phyloP scores from a whole-genome alignment of 768 basidiomycete species.

The Rhodotorula graminis region DNA sequence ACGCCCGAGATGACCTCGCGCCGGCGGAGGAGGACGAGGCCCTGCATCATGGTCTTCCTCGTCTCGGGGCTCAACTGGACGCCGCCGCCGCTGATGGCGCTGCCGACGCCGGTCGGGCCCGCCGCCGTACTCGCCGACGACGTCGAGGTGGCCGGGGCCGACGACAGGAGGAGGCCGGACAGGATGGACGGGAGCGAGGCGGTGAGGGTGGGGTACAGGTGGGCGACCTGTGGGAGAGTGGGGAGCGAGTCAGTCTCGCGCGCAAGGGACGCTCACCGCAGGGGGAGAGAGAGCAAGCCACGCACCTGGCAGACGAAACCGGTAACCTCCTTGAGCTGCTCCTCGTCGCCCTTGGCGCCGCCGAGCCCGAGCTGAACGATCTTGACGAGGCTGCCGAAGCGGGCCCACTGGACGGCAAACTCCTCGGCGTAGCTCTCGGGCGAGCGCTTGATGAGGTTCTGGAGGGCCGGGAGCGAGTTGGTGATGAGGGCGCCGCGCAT shows the following conservation, averaged over 20 bases:
- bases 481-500: slow-evolving; percentile 57
- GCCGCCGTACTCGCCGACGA: slow-evolving; percentile 3
- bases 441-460: slow-evolving; percentile 94
- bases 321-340: slow-evolving; percentile 71
- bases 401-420: slow-evolving; percentile 92
- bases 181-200: slow-evolving; percentile 77
- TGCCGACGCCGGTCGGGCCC: slow-evolving; percentile 2
- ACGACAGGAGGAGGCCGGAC: slow-evolving; percentile 69
- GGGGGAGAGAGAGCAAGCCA: neutral
- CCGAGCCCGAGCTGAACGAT: slow-evolving; percentile 51
- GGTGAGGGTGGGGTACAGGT: slow-evolving; percentile 89
- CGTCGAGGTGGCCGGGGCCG: slow-evolving; percentile 61
- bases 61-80: slow-evolving; percentile 58
- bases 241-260: too few species aligned
- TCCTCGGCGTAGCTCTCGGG: slow-evolving; percentile 86
- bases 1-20: slow-evolving; percentile 87
- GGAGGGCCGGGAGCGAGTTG: slow-evolving; percentile 86
- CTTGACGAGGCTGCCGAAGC: slow-evolving; percentile 79
- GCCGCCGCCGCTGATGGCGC: slow-evolving; percentile 33
- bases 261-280: too few species aligned
- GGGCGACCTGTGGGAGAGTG: slow-evolving; percentile 65
- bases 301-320: slow-evolving; percentile 80
- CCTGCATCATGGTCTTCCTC: slow-evolving; percentile 77
- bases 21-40: slow-evolving; percentile 85
- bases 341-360: slow-evolving; percentile 57